Base-by-base conservation (phyloP, 2,329 filamentous ascomycete species). In the Fonsecaea erecta region DNA sequence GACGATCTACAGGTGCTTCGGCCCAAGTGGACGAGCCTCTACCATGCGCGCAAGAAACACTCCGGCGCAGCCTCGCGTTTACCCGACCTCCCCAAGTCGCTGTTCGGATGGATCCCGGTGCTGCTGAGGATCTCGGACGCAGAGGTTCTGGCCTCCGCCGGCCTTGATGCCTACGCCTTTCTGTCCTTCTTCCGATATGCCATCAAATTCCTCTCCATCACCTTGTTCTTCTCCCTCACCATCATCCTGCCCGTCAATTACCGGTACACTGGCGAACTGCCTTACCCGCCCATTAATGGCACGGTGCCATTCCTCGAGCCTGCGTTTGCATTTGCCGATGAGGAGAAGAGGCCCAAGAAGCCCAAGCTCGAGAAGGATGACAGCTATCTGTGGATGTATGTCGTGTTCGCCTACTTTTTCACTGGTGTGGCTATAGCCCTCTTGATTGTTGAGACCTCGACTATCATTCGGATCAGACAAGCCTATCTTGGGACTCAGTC, bases 131-230 rank as follows among this genome's bases (percentile, higher is more conserved):
- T 99, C 67, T 92, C 88, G 1, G 93, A 98, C 71, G 89, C 96
- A 74, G 90, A 98, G 77, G 88, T 99, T 3, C 83, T 99, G 60
- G 88, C 90, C 16, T 94, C 93, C 21, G 94, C 94, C 18, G 95
- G 95, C 0, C 85, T 99, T 56, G 95, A 99, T 80, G 95, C 95
- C 57, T 99, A 92, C 79, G 95, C 97, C 70, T 97, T 99, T 75
- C 83, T 99, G 14, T 86, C 90, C 16, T 99, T 99, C 79, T 98
- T 97, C 83, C 96, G 93, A 76, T 95, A 98, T 87, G 90, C 94
- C 12, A 91, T 93, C 70, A 91, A 90, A 68, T 90, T 97, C 71
- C 88, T 98, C 57, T 81, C 86, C 16, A 81, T 90, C 58, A 90
- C 96, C 72, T 86, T 95, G 63, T 87, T 97, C 77, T 92, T 98